Evolutionary conservation across 1,284 basidiomycete genomes (phyloP).

Genomic region (Singerocomus inundabilis): DNA sequence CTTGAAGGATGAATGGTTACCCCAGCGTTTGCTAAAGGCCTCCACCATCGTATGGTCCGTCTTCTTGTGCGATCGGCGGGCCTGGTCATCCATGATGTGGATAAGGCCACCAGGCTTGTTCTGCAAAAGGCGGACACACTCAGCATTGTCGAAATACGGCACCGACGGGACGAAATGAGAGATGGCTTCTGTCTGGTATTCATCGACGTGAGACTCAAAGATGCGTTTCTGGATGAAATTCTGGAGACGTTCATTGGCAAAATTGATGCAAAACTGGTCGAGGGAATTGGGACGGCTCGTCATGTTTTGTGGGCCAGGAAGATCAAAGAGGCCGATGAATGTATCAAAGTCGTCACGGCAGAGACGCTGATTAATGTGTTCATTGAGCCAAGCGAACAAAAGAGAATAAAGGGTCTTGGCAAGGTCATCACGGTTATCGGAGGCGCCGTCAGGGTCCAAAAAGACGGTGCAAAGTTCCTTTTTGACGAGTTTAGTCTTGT

Average conservation of each 20-base stretch:
- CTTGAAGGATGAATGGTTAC: conserved; percentile 90
- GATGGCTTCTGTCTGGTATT: conserved; percentile 88
- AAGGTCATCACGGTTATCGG: conserved; percentile 90
- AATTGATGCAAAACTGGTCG: conserved; percentile 96
- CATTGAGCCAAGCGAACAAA: conserved; percentile 95
- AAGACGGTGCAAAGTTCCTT: conserved; percentile 96
- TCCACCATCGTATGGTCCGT: conserved; percentile 94
- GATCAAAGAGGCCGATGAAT: conserved; percentile 94
- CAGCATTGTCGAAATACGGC: conserved; percentile 89
- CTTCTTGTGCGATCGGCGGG: conserved; percentile 83
- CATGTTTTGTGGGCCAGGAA: conserved; percentile 92
- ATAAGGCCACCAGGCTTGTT: conserved; percentile 89
- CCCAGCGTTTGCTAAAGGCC: conserved; percentile 92
- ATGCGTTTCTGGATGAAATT: conserved; percentile 79
- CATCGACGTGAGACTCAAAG: conserved; percentile 76
- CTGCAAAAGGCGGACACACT: conserved; percentile 85
- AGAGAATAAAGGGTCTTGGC: conserved; percentile 92
- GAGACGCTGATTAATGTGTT: conserved; percentile 92
- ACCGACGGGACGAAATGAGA: conserved; percentile 66
- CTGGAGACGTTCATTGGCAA: conserved; percentile 89
- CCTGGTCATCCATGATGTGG: conserved; percentile 98
- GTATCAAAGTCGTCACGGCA: conserved; percentile 89
- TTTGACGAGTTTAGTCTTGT: conserved; percentile 90
- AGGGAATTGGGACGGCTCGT: conserved; percentile 84
- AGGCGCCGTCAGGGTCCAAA: conserved; percentile 90